Base-by-base conservation (phyloP, 805 yeast genomes). In the Starmerella ratchasimensis region DNA sequence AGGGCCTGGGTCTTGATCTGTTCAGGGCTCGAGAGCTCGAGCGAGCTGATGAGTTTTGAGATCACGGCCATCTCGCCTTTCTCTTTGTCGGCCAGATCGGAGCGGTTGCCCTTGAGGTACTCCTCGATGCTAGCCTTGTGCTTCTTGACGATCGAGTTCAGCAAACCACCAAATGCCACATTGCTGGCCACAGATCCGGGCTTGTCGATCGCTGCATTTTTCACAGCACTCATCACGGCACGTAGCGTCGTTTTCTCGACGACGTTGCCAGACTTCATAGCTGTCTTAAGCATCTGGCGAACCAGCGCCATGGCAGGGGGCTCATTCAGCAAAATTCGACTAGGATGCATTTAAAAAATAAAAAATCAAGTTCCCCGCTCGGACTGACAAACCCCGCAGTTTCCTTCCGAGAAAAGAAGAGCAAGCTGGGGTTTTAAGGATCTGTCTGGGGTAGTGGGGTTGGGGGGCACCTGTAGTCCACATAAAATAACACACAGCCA, bases 11-110 rank as follows among this genome's bases (percentile, higher is more conserved):
- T 37, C 23, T 62, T 63, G 24, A 68, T 46, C 34, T 68, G 68
- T 32, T 60, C 69, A 25, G 61, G 62, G 3, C 69, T 56, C 1
- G 76, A 67, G 14, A 72, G 67, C 7, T 74, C 71, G 17, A 74
- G 53, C 21, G 55, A 47, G 1, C 42, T 33, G 32, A 65, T 48
- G 34, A 71, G 65, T 13, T 51, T 46, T 20, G 64, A 46, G 29
- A 75, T 62, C 24, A 71, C 51, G 0, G 43, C 54, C 21, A 65
- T 48, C 54, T 74, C 78, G 15, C 55, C 51, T 17, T 53, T 47
- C 55, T 75, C 81, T 37, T 64, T 65, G n/a, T 62, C 67, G 1
- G 66, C 75, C 42, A 74, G 56, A 42, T 75, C 80, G 3, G 49
- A 53, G 45, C 81, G 64, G 8, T 60, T 54, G 36, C 68, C 68